Evolutionary conservation across 2,329 filamentous ascomycete genomes (phyloP).

Genomic region (Fusarium continuum): DNA sequence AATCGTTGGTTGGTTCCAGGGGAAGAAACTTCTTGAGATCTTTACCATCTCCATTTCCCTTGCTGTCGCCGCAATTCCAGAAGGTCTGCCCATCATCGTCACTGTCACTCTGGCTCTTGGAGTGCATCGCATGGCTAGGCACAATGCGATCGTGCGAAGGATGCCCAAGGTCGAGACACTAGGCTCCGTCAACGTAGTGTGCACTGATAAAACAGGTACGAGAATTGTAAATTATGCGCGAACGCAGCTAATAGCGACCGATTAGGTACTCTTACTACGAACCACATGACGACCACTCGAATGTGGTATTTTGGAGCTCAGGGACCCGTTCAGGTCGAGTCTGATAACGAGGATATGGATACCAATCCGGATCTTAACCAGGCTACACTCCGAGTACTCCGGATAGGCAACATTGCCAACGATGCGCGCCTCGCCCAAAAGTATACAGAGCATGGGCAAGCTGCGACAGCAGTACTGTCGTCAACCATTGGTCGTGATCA

Average conservation of each 20-base stretch:
- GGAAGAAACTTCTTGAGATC: conserved; percentile 89
- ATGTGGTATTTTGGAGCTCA: conserved; percentile 90
- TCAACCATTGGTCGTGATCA: conserved; percentile 75
- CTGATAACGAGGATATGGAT: conserved; percentile 64
- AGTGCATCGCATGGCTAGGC: conserved; percentile 93
- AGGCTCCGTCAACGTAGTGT: conserved; percentile 99
- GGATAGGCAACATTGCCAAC: conserved; percentile 96
- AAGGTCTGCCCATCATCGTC: conserved; percentile 96
- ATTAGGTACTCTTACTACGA: conserved; percentile 87
- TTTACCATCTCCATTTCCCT: conserved; percentile 98
- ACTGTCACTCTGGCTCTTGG: conserved; percentile 95
- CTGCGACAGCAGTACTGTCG: conserved; percentile 79
- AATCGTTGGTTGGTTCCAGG: conserved; percentile 87
- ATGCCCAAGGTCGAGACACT: conserved; percentile 97
- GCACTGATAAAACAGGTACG: conserved; percentile 93
- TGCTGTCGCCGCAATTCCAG: conserved; percentile 94
- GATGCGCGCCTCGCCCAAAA: conserved; percentile 83
- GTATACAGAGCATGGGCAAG: conserved; percentile 74
- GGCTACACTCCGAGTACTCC: conserved; percentile 81
- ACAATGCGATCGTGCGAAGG: conserved; percentile 93
- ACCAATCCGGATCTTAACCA: conserved; percentile 67
- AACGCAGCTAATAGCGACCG: conserved; percentile 25
- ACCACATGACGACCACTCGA: conserved; percentile 97
- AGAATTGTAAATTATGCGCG: not conserved
- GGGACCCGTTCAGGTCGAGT: conserved; percentile 61